phyloP scores from a whole-genome alignment of 2,329 filamentous ascomycete species.

The Beauveria sp. region DNA sequence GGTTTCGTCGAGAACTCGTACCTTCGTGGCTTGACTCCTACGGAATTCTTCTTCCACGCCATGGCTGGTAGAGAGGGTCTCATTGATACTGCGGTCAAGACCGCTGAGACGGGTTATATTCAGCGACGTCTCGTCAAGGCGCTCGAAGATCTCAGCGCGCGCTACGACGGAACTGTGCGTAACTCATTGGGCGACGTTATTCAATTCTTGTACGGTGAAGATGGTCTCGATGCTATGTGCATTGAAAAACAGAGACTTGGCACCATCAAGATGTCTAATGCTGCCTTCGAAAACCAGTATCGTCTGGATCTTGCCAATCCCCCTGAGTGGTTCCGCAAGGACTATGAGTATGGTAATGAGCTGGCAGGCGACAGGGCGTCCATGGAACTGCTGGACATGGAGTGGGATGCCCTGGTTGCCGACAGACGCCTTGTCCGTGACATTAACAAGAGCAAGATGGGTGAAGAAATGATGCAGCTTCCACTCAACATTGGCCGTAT shows the following conservation, averaged over 20 bases:
- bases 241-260: constrained; percentile 93
- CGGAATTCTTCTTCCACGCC: constrained; percentile 99
- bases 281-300: constrained; percentile 73
- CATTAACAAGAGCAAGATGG: constrained; percentile 60
- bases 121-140: constrained; percentile 98
- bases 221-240: constrained; percentile 85
- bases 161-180: constrained; percentile 93
- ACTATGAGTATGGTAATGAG: constrained; percentile 71
- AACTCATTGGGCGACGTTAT: constrained; percentile 96
- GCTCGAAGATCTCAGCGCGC: constrained; percentile 92
- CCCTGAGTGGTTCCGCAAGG: constrained; percentile 52
- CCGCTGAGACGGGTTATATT: constrained; percentile 97
- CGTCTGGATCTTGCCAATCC: constrained; percentile 62
- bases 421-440: constrained; percentile 69
- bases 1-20: constrained; percentile 99
- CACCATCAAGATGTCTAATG: constrained; percentile 71
- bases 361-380: constrained; percentile 81
- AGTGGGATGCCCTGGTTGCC: constrained; percentile 71
- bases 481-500: constrained; percentile 89
- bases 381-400: constrained; percentile 78
- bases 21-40: constrained; percentile 85
- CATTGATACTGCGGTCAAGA: constrained; percentile 99
- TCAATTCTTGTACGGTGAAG: constrained; percentile 96
- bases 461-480: constrained; percentile 80
- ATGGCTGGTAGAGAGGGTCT: constrained; percentile 99